These are phyloP conservation scores for Calycina herbarum DNA, from an alignment of 2,329 filamentous ascomycete genomes.

Conservation along the genomic window DNA sequence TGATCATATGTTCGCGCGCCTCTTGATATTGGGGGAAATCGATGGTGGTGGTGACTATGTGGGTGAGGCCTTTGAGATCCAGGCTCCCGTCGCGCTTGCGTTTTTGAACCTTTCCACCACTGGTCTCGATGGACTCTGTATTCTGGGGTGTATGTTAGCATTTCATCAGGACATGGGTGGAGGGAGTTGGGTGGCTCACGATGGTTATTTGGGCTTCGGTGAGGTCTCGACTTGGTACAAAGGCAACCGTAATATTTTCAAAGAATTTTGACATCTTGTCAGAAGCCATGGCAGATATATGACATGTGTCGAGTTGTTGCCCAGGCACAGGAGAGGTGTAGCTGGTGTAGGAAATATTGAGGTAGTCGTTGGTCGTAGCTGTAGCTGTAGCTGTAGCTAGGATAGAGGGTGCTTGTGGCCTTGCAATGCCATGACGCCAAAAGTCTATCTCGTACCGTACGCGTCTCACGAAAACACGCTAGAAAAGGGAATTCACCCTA, in stretches of 20 bases:
- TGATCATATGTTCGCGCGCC: conserved; percentile 74
- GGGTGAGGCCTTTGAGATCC: conserved; percentile 51
- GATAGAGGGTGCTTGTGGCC: not conserved
- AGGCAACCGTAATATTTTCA: not conserved
- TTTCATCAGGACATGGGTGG: not conserved
- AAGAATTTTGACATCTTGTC: not conserved
- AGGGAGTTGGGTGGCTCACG: not conserved
- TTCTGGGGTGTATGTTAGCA: conserved; percentile 22
- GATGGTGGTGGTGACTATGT: conserved; percentile 74
- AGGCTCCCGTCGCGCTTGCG: conserved; percentile 42
- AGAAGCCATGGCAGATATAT: not conserved
- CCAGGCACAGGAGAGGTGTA: not conserved
- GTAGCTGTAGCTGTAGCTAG: no score
- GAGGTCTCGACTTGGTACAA: not conserved
- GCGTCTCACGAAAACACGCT: not conserved
- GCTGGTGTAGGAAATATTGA: not conserved
- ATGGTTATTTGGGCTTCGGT: not conserved
- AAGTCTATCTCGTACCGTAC: not conserved
- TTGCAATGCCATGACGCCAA: not conserved
- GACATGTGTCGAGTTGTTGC: not conserved
- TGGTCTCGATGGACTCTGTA: conserved; percentile 31
- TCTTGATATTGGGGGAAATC: conserved; percentile 87
- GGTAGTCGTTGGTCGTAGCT: not conserved
- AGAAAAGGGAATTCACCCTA: not conserved
- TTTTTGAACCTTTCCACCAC: conserved; percentile 40